phyloP scores from a whole-genome alignment of 208 protist genomes.

The Wallacemonas collosoma region DNA sequence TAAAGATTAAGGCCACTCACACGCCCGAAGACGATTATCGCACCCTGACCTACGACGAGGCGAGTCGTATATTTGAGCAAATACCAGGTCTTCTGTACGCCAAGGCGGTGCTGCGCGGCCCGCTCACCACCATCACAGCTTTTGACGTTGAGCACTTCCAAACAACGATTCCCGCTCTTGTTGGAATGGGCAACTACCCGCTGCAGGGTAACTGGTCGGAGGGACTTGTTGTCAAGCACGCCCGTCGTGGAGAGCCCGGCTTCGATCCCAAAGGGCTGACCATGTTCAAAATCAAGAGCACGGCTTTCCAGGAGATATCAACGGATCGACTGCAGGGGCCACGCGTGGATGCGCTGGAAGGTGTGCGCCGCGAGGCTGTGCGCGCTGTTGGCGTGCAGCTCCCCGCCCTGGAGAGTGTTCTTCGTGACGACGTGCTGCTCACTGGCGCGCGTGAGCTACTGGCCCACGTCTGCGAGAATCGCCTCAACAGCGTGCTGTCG shows the following conservation, averaged over 20 bases:
- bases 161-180: constrained; percentile 76
- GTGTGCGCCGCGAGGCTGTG: constrained; percentile 53
- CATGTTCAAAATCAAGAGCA: constrained; percentile 89
- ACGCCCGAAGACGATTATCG: constrained; percentile 31
- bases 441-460: constrained; percentile 47
- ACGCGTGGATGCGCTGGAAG: constrained; percentile 73
- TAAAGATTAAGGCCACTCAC: constrained; percentile 65
- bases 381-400: constrained; percentile 64
- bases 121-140: constrained; percentile 71
- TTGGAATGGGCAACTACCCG: constrained; percentile 87
- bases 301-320: constrained; percentile 85
- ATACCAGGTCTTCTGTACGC: constrained; percentile 78
- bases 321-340: constrained; percentile 71
- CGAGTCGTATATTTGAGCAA: constrained; percentile 64
- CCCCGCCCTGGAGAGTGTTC: constrained; percentile 63
- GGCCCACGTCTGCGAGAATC: constrained; percentile 80
- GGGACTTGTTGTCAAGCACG: constrained; percentile 82
- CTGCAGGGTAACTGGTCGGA: constrained; percentile 83
- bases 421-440: constrained; percentile 52
- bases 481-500: constrained; percentile 78
- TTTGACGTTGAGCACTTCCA: constrained; percentile 86
- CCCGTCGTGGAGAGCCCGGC: constrained; percentile 49
- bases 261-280: constrained; percentile 64
- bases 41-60: constrained; percentile 76
- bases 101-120: constrained; percentile 69